Evolutionary conservation across 805 yeast genomes (phyloP), one percentile per base, ranked within the genome.

Genomic region (Candida dajiaensis): DNA sequence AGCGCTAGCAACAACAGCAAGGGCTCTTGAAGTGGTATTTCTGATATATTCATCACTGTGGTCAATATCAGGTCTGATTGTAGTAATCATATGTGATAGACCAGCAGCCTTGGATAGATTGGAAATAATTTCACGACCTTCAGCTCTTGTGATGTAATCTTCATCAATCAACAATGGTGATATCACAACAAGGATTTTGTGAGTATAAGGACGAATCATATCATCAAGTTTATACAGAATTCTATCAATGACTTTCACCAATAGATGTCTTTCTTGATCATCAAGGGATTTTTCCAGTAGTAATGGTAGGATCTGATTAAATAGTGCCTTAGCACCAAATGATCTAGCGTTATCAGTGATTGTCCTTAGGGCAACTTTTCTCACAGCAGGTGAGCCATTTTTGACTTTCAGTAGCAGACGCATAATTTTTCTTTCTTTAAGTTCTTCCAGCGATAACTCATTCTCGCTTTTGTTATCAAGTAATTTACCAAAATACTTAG

Each of bases 1-100:
- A 0, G 96, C 78, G 41, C 80, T 77, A 0, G 95, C 89, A 2
- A 85, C 89, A 6, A 89, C 85, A 0, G 97, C 97, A 62, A 90
- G 72, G 1, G 89, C 78, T 46, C 92, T 70, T 0, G 97, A 78
- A 0, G 95, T 83, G 1, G 81, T 71, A 55, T 84, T 83, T 44
- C 97, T 70, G 9, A 85, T 81, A 54, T 80, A 82, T 55, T 89
- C 97, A 58, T 90, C 97, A 10, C 74, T 74, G 55, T 85, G 81
- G 53, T 85, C 95, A 39, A 94, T 76, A 62, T 89, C 95, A 0
- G 94, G 88, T 45, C 96, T 71, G 61, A 92, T 68, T 0, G 82
- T 77, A 1, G 88, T 72, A n/a, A 94, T 78, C 78, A 89, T 83
- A 28, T 80, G 81, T 0, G 89, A 76, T 29, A 90, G 65, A 0